Conservation (phyloP, 441 rosid species). For the Melastoma candidum region DNA sequence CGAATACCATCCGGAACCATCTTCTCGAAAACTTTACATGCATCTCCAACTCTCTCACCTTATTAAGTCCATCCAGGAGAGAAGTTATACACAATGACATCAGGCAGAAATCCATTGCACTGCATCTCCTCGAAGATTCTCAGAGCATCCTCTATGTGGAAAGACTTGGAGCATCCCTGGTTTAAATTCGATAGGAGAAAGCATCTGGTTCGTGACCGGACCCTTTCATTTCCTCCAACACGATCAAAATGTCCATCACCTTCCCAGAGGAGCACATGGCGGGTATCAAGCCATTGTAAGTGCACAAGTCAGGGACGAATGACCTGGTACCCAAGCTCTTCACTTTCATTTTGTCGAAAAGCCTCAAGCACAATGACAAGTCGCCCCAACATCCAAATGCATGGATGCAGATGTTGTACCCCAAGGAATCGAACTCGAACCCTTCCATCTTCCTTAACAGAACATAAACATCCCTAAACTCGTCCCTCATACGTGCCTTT, state of each 20-base stretch:
- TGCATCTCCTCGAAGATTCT: slow-evolving; percentile 65
- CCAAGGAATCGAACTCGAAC: slow-evolving; percentile 50
- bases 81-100: slow-evolving; percentile 53
- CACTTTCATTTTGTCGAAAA: slow-evolving; percentile 71
- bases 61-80: slow-evolving; percentile 62
- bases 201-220: slow-evolving; percentile 87
- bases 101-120: slow-evolving; percentile 50
- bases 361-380: slow-evolving; percentile 40
- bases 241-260: slow-evolving; percentile 56
- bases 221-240: slow-evolving; percentile 62
- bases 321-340: slow-evolving; percentile 28
- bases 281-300: slow-evolving; percentile 70
- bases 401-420: slow-evolving; percentile 73
- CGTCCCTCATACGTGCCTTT: slow-evolving; percentile 43
- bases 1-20: slow-evolving; percentile 78
- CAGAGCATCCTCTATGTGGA: slow-evolving; percentile 50
- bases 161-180: slow-evolving; percentile 68
- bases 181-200: slow-evolving; percentile 56
- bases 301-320: slow-evolving; percentile 67
- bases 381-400: slow-evolving; percentile 87
- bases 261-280: slow-evolving; percentile 61
- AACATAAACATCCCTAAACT: slow-evolving; percentile 42
- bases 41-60: slow-evolving; percentile 75
- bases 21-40: slow-evolving; percentile 73
- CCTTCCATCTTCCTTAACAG: slow-evolving; percentile 32